A percentile compares a stretch with the other conserved stretches of the same genome.
These are phyloP conservation scores for fission yeast (Schizosaccharomyces pombe) DNA, from an alignment of 805 yeast species.

Conservation along the genomic window DNA sequence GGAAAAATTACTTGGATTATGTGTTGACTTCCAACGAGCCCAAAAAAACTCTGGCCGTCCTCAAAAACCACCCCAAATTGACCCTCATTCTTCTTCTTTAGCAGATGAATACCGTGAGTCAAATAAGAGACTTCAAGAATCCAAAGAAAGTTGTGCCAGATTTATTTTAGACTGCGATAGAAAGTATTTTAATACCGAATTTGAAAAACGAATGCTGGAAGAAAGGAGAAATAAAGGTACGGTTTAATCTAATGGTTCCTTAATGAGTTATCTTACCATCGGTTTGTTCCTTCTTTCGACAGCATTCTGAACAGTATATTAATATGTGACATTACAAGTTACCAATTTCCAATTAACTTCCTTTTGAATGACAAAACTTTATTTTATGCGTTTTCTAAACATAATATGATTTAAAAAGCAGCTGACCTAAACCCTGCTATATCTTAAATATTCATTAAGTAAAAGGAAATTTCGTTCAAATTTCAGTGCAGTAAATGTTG, in stretches of 20 bases:
- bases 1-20: constrained; percentile 7
- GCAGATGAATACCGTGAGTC: neutral
- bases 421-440: no score
- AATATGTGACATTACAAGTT: no score
- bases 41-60: neutral
- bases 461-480: no score
- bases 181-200: constrained; percentile 8
- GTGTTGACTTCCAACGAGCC: constrained; percentile 7
- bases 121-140: neutral
- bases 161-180: constrained; percentile 9
- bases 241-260: neutral
- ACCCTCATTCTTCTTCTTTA: constrained; percentile 6
- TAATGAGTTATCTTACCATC: no score
- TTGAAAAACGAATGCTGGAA: constrained; percentile 8
- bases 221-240: neutral
- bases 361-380: neutral
- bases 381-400: no score
- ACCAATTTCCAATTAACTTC: no score
- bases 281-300: no score
- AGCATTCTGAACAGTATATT: no score
- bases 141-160: constrained; percentile 6
- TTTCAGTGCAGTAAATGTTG: no score
- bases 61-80: neutral
- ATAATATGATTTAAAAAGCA: no score
- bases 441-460: no score